phyloP scores from a whole-genome alignment of 2,329 filamentous ascomycete genomes.

The Aspergillus fijiensis region DNA sequence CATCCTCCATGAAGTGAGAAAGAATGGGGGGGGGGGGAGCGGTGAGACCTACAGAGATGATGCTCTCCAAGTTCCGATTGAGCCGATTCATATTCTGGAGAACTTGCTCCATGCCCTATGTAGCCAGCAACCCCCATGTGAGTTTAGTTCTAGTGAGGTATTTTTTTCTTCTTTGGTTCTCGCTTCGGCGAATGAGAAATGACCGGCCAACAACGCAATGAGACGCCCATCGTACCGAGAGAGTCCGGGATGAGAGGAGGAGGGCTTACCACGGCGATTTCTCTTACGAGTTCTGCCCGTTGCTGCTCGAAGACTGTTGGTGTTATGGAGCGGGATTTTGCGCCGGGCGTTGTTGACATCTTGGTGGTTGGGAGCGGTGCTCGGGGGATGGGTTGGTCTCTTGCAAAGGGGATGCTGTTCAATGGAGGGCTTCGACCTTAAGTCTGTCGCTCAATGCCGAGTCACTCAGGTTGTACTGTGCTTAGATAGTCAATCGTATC shows the following conservation, averaged over 20 bases:
- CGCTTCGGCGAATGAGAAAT: too few species aligned
- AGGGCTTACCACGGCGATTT: conserved; percentile 45
- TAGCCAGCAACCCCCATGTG: not conserved
- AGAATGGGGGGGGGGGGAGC: not conserved
- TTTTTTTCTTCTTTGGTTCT: too few species aligned
- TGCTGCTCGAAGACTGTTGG: conserved; percentile 46
- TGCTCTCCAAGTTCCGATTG: conserved; percentile 86
- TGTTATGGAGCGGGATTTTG: conserved; percentile 20
- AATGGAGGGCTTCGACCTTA: not conserved
- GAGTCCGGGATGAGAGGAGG: not conserved
- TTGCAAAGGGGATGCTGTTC: not conserved
- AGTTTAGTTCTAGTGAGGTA: not conserved
- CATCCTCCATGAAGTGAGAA: not conserved
- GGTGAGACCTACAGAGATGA: conserved; percentile 69
- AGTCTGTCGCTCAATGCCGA: not conserved
- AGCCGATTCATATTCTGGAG: conserved; percentile 94
- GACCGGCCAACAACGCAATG: too few species aligned
- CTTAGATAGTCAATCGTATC: not conserved
- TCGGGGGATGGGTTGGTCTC: not conserved
- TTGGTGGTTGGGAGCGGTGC: not conserved
- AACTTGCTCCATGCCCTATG: conserved; percentile 81
- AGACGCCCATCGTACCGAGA: not conserved
- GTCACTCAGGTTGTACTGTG: not conserved
- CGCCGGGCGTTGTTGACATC: conserved; percentile 19
- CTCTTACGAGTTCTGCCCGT: conserved; percentile 42